Evolutionary conservation across 176 grass and related monocot genomes (phyloP), one percentile per base, ranked within the genome.

Genomic region (Areca catechu): DNA sequence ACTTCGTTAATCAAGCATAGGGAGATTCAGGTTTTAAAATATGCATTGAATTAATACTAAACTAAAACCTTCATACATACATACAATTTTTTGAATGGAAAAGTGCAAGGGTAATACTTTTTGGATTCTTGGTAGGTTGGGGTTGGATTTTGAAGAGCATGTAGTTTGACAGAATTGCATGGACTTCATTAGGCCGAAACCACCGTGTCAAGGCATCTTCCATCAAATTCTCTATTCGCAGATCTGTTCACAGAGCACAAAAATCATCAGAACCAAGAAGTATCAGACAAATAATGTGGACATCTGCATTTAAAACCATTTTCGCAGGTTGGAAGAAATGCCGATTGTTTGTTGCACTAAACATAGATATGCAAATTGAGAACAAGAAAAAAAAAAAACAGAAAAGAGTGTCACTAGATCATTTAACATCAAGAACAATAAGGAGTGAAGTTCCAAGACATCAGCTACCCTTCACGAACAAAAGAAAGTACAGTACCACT

Each of bases 111-210:
- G 20, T 21, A 22, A 52, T 98, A 98, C 93, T 98, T 29, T 29
- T 16, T 25, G 93, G 93, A 54, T 80, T 83, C 53, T 85, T 57
- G 34, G 78, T 65, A 22, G 88, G 93, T 24, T 89, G 84, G 3
- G 93, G 78, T 48, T 89, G 76, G 75, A 98, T 64, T 63, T 76
- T 85, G 66, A 89, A 77, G 56, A 71, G 80, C 19, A 66, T 61
- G 48, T 83, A 37, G 71, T 98, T 98, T 1, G 84, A 80, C 27
- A 98, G 48, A 52, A 98, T 67, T 54, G 93, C 88, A 24, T 89
- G 81, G 57, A 98, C 78, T 86, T 98, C 93, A 74, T 98, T 98
- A 0, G 93, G 81, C 68, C 79, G 74, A 81, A 98, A 85, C 93
- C 84, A 92, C 14, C 93, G 80, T 14, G 66, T 50, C 24, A 54